Conservation (phyloP, 2,329 filamentous ascomycete genomes). For the Xylariales sp. region DNA sequence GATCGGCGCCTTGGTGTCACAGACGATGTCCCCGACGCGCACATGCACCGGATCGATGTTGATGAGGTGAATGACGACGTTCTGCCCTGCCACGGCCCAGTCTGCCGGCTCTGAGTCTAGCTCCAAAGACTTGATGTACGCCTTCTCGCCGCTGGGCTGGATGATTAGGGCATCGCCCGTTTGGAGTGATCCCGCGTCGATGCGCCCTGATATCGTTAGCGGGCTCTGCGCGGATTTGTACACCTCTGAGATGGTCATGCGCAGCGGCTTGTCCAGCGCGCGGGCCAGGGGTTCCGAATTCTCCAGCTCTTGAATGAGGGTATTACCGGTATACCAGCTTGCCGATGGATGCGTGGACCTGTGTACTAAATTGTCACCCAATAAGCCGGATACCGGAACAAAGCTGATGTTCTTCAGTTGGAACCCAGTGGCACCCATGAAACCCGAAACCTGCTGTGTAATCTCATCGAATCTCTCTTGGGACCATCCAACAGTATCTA, state of each 20-base stretch:
- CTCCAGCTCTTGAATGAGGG: constrained; percentile 80
- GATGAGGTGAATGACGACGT: constrained; percentile 75
- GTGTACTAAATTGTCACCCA: constrained; percentile 77
- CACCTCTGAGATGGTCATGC: constrained; percentile 83
- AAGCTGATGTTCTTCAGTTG: constrained; percentile 76
- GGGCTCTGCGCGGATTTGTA: constrained; percentile 79
- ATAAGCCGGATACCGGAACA: constrained; percentile 83
- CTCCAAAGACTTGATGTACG: constrained; percentile 76
- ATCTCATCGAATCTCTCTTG: constrained; percentile 82
- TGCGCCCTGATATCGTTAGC: constrained; percentile 77
- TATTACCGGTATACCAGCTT: constrained; percentile 77
- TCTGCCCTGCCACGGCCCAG: constrained; percentile 92
- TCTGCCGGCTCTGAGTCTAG: constrained; percentile 69
- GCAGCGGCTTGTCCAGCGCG: constrained; percentile 72
- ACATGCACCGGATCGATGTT: constrained; percentile 84
- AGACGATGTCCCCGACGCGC: constrained; percentile 81
- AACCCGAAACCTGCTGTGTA: constrained; percentile 73
- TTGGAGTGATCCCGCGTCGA: constrained; percentile 82
- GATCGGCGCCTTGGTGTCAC: constrained; percentile 63
- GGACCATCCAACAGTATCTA: constrained; percentile 83
- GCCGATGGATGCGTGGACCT: constrained; percentile 51
- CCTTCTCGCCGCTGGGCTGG: constrained; percentile 77
- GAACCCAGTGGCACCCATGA: constrained; percentile 80
- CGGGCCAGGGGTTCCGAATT: constrained; percentile 69
- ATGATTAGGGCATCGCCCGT: constrained; percentile 75